Conservation (phyloP, 1,284 basidiomycete species). For the Ganoderma sinense region DNA sequence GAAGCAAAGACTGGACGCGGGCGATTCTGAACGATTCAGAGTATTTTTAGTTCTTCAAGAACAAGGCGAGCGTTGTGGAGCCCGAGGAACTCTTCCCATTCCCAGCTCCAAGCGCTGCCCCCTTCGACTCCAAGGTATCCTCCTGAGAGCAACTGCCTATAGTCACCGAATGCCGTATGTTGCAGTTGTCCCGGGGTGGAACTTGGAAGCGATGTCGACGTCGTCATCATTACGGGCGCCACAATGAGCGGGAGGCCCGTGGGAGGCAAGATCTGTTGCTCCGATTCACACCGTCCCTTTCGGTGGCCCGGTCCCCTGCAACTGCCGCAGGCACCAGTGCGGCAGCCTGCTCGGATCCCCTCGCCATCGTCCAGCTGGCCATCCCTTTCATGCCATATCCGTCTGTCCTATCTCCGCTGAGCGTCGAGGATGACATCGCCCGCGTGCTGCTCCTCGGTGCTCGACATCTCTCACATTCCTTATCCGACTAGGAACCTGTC, state of each 20-base stretch:
- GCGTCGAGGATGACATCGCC: background rate
- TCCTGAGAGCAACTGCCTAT: background rate
- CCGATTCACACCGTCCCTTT: background rate
- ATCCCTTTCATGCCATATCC: background rate
- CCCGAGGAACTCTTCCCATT: background rate
- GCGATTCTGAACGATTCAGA: background rate
- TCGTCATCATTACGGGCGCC: background rate
- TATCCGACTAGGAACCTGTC: background rate
- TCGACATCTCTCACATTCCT: background rate
- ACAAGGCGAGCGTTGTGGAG: background rate
- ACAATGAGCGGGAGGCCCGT: background rate
- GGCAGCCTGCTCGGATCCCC: too few species aligned
- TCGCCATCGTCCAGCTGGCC: background rate
- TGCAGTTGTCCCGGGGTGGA: background rate
- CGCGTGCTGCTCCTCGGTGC: background rate
- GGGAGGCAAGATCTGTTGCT: background rate
- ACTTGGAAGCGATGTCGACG: background rate
- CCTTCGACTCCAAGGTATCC: background rate
- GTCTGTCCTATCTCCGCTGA: background rate
- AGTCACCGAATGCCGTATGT: background rate
- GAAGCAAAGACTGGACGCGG: background rate
- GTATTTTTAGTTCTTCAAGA: background rate
- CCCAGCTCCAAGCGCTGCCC: background rate
- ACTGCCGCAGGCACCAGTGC: background rate
- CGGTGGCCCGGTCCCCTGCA: background rate